Conservation (phyloP, 225 moss, liverwort and hornwort genomes). For the Polytrichum commune region DNA sequence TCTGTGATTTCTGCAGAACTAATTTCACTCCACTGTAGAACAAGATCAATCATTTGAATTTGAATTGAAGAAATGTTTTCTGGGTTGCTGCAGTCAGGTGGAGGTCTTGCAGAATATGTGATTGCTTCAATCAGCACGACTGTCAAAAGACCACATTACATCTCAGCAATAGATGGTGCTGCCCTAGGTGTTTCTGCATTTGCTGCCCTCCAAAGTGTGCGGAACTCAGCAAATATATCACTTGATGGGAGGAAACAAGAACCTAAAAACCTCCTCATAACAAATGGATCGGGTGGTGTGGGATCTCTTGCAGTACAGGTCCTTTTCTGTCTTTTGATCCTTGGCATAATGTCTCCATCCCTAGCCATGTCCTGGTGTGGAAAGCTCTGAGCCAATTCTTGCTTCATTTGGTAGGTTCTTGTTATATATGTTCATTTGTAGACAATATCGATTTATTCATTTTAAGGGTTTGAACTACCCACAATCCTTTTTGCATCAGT, state of each 20-base stretch:
- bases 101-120: constrained; percentile 63
- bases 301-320: constrained; percentile 74
- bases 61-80: not conserved
- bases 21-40: too few relatives aligned
- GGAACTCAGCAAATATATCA: constrained; percentile 45
- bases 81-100: constrained; percentile 37
- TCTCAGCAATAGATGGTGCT: constrained; percentile 48
- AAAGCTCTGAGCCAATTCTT: not conserved
- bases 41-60: not conserved
- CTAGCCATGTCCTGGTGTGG: not conserved
- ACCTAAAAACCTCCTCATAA: constrained; percentile 42
- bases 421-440: not conserved
- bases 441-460: not conserved
- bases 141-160: constrained; percentile 42
- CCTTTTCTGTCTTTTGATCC: not conserved
- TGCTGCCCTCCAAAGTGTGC: constrained; percentile 56
- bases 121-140: constrained; percentile 34
- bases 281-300: constrained; percentile 56
- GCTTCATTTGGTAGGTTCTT: not conserved
- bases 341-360: not conserved
- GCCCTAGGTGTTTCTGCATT: constrained; percentile 43
- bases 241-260: constrained; percentile 34
- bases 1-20: too few relatives aligned
- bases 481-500: too few relatives aligned
- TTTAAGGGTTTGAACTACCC: not conserved